A percentile compares a stretch with the other conserved stretches of the same genome.
Conservation (phyloP, 2,329 filamentous ascomycete genomes). For the Aspergillus spinulosporus region DNA sequence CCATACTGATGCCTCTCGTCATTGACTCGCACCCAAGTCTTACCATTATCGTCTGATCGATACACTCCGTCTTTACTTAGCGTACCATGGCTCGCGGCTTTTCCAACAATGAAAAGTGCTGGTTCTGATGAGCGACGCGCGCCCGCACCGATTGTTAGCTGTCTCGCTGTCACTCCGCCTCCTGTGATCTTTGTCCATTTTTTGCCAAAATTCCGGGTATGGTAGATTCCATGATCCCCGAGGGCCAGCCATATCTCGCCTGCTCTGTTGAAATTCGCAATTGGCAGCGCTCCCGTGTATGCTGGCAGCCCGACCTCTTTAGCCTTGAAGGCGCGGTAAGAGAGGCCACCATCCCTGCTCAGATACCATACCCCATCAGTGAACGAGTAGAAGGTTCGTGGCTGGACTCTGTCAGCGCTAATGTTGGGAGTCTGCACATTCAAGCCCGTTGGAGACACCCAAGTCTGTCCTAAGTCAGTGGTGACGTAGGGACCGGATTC, state of each 20-base stretch:
- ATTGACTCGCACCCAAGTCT: conserved; percentile 17
- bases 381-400: conserved; percentile 20
- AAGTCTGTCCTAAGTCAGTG: conserved; percentile 14
- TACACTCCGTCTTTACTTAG: conserved; percentile 14
- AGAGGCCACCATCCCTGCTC: conserved; percentile 17
- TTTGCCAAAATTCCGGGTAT: conserved; percentile 16
- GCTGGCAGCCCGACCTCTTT: conserved; percentile 13
- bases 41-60: conserved; percentile 18
- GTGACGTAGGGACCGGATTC: conserved; percentile 17
- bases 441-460: conserved; percentile 16
- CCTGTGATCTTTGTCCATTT: conserved; percentile 8
- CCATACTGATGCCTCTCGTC: conserved; percentile 19
- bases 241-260: conserved; percentile 20
- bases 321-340: conserved; percentile 11
- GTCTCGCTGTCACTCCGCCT: conserved; percentile 7
- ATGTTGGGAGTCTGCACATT: conserved; percentile 15
- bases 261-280: conserved; percentile 16
- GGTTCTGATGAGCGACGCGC: conserved; percentile 7
- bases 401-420: conserved; percentile 18
- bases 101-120: conserved; percentile 14
- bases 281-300: conserved; percentile 12
- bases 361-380: conserved; percentile 14
- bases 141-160: conserved; percentile 10
- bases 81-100: background rate
- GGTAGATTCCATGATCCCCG: conserved; percentile 14